Percentiles rank a stretch among this genome's conserved stretches.
These are phyloP conservation scores for Eustoma russellianum DNA, from an alignment of 257 asterid species.

Conservation along the genomic window DNA sequence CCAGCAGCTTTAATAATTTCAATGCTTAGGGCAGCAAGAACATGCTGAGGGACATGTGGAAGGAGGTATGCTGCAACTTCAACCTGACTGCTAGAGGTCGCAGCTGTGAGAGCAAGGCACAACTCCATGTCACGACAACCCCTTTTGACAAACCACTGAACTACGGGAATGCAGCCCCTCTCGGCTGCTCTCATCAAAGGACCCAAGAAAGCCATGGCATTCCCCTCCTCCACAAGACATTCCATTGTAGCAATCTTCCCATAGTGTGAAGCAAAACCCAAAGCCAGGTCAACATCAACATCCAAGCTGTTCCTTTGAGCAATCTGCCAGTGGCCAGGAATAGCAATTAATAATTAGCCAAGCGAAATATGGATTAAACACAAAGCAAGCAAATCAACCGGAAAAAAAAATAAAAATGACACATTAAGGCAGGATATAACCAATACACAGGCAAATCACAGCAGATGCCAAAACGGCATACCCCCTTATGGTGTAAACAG, in stretches of 20 bases:
- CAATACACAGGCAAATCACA: too few species aligned
- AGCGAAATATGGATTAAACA: background rate
- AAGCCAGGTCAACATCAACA: conserved; percentile 90
- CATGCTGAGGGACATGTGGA: conserved; percentile 90
- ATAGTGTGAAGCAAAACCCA: conserved; percentile 94
- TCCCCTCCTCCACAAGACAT: conserved; percentile 91
- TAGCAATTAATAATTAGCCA: conserved; percentile 6
- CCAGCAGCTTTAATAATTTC: conserved; percentile 98
- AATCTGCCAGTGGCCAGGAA: conserved; percentile 36
- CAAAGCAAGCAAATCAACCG: background rate
- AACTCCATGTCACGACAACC: conserved; percentile 98
- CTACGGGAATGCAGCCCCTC: conserved; percentile 88
- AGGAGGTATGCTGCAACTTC: conserved; percentile 75
- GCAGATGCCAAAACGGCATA: too few species aligned
- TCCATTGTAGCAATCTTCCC: conserved; percentile 91
- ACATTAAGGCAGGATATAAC: too few species aligned
- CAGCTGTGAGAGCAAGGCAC: conserved; percentile 94
- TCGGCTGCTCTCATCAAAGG: conserved; percentile 98
- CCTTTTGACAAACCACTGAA: conserved; percentile 79
- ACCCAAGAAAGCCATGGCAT: conserved; percentile 91
- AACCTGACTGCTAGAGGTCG: conserved; percentile 91
- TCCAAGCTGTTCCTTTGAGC: conserved; percentile 99
- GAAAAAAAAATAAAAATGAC: background rate
- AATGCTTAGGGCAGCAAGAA: conserved; percentile 82
- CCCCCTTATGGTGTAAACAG: too few species aligned